phyloP scores from a whole-genome alignment of 306 rosid genomes.

The Notholithocarpus densiflorus region DNA sequence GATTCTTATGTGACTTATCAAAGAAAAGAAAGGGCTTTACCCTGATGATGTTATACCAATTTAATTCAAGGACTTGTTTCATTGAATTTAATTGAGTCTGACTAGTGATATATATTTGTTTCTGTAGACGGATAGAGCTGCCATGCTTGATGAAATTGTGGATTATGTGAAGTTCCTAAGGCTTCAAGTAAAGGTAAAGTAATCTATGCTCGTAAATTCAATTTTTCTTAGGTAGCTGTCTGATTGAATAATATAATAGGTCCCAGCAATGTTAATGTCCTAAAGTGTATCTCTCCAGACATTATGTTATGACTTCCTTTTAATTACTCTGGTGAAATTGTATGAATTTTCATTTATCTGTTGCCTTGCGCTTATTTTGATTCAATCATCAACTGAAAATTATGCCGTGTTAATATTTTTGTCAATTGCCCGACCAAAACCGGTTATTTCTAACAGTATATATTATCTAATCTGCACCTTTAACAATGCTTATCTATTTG shows the following conservation, averaged over 20 bases:
- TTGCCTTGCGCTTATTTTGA: background rate
- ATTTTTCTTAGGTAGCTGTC: background rate
- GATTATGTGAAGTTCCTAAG: slow-evolving; percentile 95
- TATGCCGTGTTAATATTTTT: background rate
- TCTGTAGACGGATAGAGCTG: slow-evolving; percentile 87
- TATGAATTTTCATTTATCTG: background rate
- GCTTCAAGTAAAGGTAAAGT: slow-evolving; percentile 88
- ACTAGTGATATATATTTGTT: background rate
- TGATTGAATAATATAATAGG: background rate
- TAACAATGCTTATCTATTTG: background rate
- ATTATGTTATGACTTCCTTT: background rate
- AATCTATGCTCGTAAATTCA: slow-evolving; percentile 5
- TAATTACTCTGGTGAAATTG: background rate
- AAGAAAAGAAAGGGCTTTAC: background rate
- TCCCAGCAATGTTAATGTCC: no score
- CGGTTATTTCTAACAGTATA: background rate
- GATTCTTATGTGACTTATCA: background rate
- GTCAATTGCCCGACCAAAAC: background rate
- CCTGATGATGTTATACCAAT: no score
- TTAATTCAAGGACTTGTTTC: no score
- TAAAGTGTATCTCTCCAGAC: no score
- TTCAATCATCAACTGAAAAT: background rate
- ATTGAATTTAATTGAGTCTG: background rate
- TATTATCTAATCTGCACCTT: background rate
- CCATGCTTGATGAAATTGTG: slow-evolving; percentile 94